These are phyloP conservation scores for Musa acuminata DNA, from an alignment of 176 grass and related monocot species.

Conservation along the genomic window DNA sequence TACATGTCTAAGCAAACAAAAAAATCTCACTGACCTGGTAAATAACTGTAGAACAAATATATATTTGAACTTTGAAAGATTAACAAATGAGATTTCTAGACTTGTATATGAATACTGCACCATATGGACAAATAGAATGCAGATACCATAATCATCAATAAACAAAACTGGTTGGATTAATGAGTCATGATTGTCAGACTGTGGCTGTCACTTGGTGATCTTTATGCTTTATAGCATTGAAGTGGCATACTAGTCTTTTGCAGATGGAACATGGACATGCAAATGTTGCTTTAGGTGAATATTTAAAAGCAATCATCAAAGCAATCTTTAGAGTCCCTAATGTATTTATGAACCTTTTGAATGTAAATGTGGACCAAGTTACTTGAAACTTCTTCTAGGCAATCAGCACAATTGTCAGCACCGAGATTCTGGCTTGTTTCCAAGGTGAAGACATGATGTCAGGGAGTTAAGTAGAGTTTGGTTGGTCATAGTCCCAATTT, in stretches of 20 bases:
- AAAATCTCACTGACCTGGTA: not conserved
- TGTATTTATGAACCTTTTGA: not conserved
- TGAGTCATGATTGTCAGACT: not conserved
- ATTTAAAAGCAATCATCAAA: not conserved
- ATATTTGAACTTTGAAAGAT: not conserved
- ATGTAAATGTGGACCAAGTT: not conserved
- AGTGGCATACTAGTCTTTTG: not conserved
- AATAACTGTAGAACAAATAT: not conserved
- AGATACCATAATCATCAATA: not conserved
- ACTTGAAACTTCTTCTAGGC: not conserved
- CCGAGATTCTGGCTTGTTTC: not conserved
- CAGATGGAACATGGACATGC: not conserved
- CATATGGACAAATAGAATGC: not conserved
- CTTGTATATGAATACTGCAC: not conserved
- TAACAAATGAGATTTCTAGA: not conserved
- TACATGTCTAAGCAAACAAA: not conserved
- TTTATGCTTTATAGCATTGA: not conserved
- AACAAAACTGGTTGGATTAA: not conserved
- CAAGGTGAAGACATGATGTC: not conserved
- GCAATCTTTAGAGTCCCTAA: not conserved
- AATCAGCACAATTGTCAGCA: not conserved
- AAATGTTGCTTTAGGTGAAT: not conserved
- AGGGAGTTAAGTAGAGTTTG: not conserved
- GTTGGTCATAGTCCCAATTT: not conserved
- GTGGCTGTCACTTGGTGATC: not conserved